Evolutionary conservation across 345 rosid genomes (phyloP).

Genomic region (Heritiera littoralis): DNA sequence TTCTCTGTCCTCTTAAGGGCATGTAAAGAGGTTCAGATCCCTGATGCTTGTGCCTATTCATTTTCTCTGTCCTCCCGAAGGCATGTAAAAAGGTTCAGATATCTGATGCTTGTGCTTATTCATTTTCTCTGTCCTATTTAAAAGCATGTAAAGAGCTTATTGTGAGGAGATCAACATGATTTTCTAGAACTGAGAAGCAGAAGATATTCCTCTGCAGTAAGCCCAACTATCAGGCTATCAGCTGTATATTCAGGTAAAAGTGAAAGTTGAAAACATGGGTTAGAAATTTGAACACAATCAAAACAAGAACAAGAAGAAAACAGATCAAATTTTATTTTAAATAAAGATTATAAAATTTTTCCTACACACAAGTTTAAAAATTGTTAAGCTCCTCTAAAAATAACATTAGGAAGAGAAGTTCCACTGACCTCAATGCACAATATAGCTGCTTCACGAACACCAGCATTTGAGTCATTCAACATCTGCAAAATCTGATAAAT

Average conservation of each 20-base stretch:
- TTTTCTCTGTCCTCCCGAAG: background rate
- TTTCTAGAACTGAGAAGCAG: background rate
- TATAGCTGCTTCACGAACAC: constrained; percentile 93
- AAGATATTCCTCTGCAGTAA: background rate
- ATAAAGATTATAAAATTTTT: background rate
- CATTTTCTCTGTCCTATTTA: background rate
- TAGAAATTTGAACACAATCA: background rate
- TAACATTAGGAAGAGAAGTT: constrained; percentile 1
- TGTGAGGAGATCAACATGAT: background rate
- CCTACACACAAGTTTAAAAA: background rate
- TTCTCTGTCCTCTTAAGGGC: background rate
- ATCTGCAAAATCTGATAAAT: constrained; percentile 78
- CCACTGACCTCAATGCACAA: constrained; percentile 81
- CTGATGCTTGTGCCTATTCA: background rate
- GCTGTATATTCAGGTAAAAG: background rate
- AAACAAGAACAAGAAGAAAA: background rate
- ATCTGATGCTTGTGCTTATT: background rate
- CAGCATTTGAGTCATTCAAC: constrained; percentile 83
- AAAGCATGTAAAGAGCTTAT: background rate
- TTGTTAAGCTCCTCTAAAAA: constrained; percentile 2
- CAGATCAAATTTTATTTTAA: background rate
- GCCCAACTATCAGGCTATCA: background rate
- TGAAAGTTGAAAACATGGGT: background rate
- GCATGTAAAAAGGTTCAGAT: background rate
- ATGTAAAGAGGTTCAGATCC: background rate